Percentiles rank a stretch among this genome's conserved stretches.
Evolutionary conservation across 768 basidiomycete genomes (phyloP).

Genomic region (Pleurotus pulmonarius): DNA sequence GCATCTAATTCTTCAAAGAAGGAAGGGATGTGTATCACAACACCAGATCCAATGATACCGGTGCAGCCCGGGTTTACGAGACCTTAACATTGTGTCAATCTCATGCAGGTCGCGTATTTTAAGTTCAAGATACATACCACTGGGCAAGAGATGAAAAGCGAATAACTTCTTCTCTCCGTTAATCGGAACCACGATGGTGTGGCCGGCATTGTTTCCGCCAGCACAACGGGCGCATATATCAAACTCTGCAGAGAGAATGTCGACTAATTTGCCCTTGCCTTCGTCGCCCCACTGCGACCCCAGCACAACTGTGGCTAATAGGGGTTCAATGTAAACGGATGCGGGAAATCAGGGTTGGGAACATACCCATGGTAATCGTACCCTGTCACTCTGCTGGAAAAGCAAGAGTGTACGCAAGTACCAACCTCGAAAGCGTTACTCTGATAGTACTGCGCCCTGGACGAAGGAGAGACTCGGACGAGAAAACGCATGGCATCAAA

Average conservation of each 20-base stretch:
- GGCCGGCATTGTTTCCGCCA: conserved; percentile 98
- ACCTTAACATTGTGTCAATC: conserved; percentile 36
- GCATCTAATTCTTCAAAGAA: conserved; percentile 93
- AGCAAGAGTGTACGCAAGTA: no score
- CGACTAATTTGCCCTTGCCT: conserved; percentile 94
- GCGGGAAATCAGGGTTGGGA: neutral
- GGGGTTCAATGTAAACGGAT: neutral
- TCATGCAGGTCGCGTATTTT: neutral
- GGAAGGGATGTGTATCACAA: conserved; percentile 95
- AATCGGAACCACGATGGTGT: conserved; percentile 88
- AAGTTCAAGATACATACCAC: conserved; percentile 51
- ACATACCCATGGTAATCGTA: no score
- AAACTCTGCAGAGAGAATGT: conserved; percentile 84
- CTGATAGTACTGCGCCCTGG: no score
- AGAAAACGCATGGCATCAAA: no score
- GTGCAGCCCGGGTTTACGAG: conserved; percentile 83
- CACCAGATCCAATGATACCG: conserved; percentile 89
- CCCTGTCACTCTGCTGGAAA: no score
- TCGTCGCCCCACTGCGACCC: conserved; percentile 93
- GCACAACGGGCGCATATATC: conserved; percentile 97
- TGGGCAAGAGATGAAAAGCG: conserved; percentile 94
- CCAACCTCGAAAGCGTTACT: no score
- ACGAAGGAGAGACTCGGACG: no score
- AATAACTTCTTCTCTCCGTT: conserved; percentile 77
- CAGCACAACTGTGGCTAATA: conserved; percentile 64